Percentiles rank a stretch among this genome's conserved stretches.
These are phyloP conservation scores for Corchorus capsularis DNA, from an alignment of 345 rosid genomes.

Conservation along the genomic window DNA sequence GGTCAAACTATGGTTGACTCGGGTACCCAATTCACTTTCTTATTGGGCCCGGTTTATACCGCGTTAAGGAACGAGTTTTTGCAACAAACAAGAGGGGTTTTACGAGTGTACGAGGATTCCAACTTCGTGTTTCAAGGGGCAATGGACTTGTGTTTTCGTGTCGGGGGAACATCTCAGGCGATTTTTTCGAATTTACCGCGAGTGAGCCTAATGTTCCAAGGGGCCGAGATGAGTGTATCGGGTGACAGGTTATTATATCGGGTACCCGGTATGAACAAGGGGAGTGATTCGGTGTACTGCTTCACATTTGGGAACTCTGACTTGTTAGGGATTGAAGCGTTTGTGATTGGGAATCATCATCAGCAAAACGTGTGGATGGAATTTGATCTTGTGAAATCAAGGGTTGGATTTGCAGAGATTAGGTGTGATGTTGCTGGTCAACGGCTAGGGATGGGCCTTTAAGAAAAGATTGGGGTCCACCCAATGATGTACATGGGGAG, in stretches of 20 bases:
- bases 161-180: slow-evolving; percentile 31
- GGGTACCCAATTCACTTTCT: slow-evolving; percentile 74
- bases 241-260: slow-evolving; percentile 56
- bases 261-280: slow-evolving; percentile 48
- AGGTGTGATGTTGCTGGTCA: slow-evolving; percentile 68
- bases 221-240: slow-evolving; percentile 71
- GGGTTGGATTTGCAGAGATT: slow-evolving; percentile 68
- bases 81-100: slow-evolving; percentile 45
- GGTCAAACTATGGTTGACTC: slow-evolving; percentile 88
- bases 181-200: slow-evolving; percentile 41
- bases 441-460: slow-evolving; percentile 35
- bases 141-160: slow-evolving; percentile 63
- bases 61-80: slow-evolving; percentile 58
- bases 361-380: slow-evolving; percentile 88
- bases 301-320: slow-evolving; percentile 85
- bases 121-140: slow-evolving; percentile 76
- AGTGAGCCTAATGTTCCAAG: slow-evolving; percentile 56
- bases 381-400: slow-evolving; percentile 68
- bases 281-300: slow-evolving; percentile 62
- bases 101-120: slow-evolving; percentile 48
- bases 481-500: background rate
- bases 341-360: slow-evolving; percentile 80
- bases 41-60: slow-evolving; percentile 64
- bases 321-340: slow-evolving; percentile 65
- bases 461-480: background rate